Evolutionary conservation across 441 rosid species (phyloP), one percentile per base, ranked within the genome.

Genomic region (Brassica balearica): DNA sequence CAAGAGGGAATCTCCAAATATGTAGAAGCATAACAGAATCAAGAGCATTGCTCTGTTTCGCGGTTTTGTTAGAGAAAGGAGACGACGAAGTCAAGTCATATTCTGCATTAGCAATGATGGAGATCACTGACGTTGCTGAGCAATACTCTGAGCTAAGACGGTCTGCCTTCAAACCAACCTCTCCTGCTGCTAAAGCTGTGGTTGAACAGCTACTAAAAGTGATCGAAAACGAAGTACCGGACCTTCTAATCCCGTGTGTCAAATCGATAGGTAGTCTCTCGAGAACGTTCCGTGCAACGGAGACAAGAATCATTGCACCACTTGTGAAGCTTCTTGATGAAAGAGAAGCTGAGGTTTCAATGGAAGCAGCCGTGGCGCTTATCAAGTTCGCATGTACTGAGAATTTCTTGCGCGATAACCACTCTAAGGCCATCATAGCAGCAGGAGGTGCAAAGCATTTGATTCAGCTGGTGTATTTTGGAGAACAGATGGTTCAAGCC

Each of bases 161-260:
- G n/a, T 81, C 87, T 0, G 90, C 95, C 0, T 91, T 91, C 84
- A 91, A 91, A 77, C 95, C 93, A 22, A 89, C 89, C 4, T 83
- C 93, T 8, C 89, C 93, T 0, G 92, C 95, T 51, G 91, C 93
- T 51, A 91, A 83, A 81, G 93, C 93, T 34, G 92, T 91, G 9
- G 85, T 89, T 0, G 93, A 89, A 20, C 92, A 89, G 72, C 41
- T 89, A n/a, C 76, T 91, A 1, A 80, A 75, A 61, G 76, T 91
- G 64, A 81, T 91, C 55, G 84, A 87, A 53, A 82, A 82, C 63
- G 90, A 85, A 6, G 84, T 82, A 56, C 82, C 89, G 0, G 91
- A 91, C n/a, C 89, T 89, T 66, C 81, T 89, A 2, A 27, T 85
- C 4, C 92, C 92, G 0, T 85, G 93, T 82, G 68, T 88, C 65